Percentiles rank a stretch among this genome's conserved stretches.
phyloP scores from a whole-genome alignment of 768 basidiomycete species.

The Xerocomellus dryophilus region DNA sequence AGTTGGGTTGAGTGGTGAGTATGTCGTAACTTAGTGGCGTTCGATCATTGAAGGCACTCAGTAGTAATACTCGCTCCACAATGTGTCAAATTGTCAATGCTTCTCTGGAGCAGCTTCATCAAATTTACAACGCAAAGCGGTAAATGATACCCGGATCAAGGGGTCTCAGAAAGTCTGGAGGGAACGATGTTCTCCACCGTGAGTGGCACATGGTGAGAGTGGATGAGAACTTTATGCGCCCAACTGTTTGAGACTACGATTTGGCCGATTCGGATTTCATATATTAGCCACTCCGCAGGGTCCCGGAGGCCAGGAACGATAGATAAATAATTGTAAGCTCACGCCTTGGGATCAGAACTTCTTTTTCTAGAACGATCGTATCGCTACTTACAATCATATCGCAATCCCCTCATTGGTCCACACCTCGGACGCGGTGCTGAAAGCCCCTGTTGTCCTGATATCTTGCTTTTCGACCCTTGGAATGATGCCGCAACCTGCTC shows the following conservation, averaged over 20 bases:
- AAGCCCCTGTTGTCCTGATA: constrained; percentile 2
- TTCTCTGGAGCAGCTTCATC: background rate
- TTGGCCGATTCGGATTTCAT: constrained; percentile 7
- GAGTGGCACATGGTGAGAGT: background rate
- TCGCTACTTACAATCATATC: constrained; percentile 11
- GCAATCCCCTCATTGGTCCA: constrained; percentile 16
- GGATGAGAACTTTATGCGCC: background rate
- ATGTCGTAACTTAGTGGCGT: background rate
- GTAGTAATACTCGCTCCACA: constrained; percentile 17
- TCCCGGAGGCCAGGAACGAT: constrained; percentile 16
- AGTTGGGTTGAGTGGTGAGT: constrained; percentile 1
- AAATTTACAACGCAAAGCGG: background rate
- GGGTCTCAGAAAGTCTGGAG: background rate
- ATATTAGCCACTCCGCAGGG: constrained; percentile 10
- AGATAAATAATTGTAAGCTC: background rate
- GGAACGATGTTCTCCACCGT: background rate
- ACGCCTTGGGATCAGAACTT: constrained; percentile 2
- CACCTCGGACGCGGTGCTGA: constrained; percentile 12
- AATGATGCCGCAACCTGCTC: constrained; percentile 2
- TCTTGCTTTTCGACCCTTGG: background rate
- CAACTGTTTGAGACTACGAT: constrained; percentile 5
- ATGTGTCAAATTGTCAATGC: background rate
- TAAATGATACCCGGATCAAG: background rate
- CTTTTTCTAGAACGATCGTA: constrained; percentile 12
- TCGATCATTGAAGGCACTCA: background rate